Evolutionary conservation across 2,329 filamentous ascomycete genomes (phyloP), one percentile per base, ranked within the genome.

Genomic region (Hypoxylon sp.): DNA sequence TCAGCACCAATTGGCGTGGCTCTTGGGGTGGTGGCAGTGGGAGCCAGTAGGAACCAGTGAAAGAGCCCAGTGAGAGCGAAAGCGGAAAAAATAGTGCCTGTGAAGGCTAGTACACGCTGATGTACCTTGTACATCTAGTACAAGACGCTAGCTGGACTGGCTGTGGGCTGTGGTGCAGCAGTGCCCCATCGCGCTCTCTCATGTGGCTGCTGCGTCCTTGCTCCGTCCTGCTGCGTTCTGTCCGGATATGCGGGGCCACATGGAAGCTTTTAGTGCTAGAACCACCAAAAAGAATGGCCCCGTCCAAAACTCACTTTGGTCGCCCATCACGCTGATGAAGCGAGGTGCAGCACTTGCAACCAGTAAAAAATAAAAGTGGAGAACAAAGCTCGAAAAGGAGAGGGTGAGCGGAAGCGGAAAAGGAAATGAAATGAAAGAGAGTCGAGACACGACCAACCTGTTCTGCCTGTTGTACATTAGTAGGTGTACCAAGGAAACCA

Each of bases 121-220:
- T 63, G 59, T 62, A 67, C 53, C n/a, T 65, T 65, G 55, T 63
- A 67, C 23, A 23, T 23, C 60, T 28, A 21, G 59, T 67, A 53
- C 53, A 41, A 25, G 19, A 38, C n/a, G 60, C 36, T 60, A 53
- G 28, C 28, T 30, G 28, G 28, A 30, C 28, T 30, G 28, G 28
- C 28, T 30, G 53, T 70, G 58, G 65, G 65, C n/a, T n/a, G 68
- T 70, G 65, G 65, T 64, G 65, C 60, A 66, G 62, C 68, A 65
- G 56, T 68, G 65, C 55, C 68, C 63, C 60, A 57, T 65, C 52
- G 9, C 58, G 56, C 55, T 43, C 32, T 43, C 32, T 61, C 51
- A 30, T 70, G 64, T 63, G 65, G 68, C 65, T 68, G 68, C 58
- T 58, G 45, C 38, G 46, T 11, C 13, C 30, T 57, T 68, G 68